Conservation (phyloP, 257 asterid species). For the Solanum pinnatisectum region DNA sequence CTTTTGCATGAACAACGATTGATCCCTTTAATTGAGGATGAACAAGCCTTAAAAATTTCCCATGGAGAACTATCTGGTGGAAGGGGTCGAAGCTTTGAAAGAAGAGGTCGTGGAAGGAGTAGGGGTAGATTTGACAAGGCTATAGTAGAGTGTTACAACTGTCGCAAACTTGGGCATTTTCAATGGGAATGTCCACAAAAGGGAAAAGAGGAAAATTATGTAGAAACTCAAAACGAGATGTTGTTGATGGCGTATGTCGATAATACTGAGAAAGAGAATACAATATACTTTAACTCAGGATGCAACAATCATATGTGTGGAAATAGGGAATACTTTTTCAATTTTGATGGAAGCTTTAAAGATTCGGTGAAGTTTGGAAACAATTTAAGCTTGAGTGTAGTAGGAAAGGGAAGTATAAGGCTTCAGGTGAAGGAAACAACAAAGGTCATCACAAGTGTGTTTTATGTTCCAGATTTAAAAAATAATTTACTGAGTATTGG, state of each 20-base stretch:
- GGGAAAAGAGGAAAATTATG: neutral
- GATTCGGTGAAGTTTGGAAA: neutral
- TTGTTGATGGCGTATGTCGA: neutral
- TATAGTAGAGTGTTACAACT: neutral
- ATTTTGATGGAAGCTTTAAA: neutral
- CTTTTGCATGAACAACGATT: too few species aligned
- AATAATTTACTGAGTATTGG: too few species aligned
- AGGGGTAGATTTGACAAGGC: neutral
- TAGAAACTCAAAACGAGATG: neutral
- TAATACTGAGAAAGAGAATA: too few species aligned
- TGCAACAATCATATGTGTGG: neutral
- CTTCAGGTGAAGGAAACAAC: too few species aligned
- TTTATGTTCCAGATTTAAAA: too few species aligned
- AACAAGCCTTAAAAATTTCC: too few species aligned
- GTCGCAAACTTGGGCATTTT: neutral
- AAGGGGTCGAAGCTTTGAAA: neutral
- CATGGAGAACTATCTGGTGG: too few species aligned
- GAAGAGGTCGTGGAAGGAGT: neutral
- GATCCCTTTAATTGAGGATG: too few species aligned
- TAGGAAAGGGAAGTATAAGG: too few species aligned
- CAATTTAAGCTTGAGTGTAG: too few species aligned
- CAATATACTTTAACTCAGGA: neutral
- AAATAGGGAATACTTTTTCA: neutral
- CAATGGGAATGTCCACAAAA: neutral
- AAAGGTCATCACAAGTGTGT: too few species aligned